These are phyloP conservation scores for Lepidopterella palustris DNA, from an alignment of 495 filamentous ascomycete species.

Conservation along the genomic window DNA sequence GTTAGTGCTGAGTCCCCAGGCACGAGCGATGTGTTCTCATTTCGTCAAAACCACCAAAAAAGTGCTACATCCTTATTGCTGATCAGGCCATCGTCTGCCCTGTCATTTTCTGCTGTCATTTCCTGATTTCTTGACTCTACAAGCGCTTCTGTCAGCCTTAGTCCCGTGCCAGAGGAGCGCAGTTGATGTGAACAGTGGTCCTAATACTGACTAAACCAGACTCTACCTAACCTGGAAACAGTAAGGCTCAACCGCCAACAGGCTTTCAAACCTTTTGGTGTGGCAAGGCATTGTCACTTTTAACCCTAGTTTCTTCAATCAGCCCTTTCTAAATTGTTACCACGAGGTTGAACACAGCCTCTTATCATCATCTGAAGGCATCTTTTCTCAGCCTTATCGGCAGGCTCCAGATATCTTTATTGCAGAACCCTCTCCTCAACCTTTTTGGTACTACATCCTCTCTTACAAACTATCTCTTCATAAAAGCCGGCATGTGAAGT, in stretches of 20 bases:
- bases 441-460: neutral
- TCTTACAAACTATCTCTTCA: neutral
- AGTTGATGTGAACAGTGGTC: neutral
- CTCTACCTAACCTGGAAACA: neutral
- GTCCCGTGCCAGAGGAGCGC: neutral
- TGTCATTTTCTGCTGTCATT: neutral
- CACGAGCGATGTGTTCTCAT: neutral
- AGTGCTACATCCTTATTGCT: too few relatives aligned
- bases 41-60: too few relatives aligned
- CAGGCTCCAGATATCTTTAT: neutral
- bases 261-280: neutral
- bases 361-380: too few relatives aligned
- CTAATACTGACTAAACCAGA: neutral
- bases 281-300: neutral
- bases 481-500: conserved; percentile 1
- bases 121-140: neutral
- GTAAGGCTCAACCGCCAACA: neutral
- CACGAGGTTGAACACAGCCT: neutral
- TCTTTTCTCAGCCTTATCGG: neutral
- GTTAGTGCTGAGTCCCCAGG: neutral
- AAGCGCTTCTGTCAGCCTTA: neutral
- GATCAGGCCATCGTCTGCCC: neutral
- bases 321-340: neutral
- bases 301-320: neutral
- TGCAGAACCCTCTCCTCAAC: neutral